phyloP scores from a whole-genome alignment of 768 basidiomycete genomes.

The Agrocybe praecox region DNA sequence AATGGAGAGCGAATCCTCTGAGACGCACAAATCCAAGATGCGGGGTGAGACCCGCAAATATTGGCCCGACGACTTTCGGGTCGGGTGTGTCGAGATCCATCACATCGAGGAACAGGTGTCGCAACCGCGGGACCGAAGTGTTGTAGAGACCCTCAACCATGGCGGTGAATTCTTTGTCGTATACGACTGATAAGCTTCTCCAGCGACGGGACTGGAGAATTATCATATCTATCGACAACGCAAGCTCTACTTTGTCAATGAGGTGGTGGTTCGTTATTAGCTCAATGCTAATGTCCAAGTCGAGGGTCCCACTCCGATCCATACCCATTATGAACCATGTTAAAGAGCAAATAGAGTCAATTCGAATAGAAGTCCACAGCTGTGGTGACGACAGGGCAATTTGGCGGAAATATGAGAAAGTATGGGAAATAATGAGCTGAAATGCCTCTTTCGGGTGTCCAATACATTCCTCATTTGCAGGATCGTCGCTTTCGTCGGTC shows the following conservation, averaged over 20 bases:
- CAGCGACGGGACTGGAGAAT: slow-evolving; percentile 34
- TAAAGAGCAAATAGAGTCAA: slow-evolving; percentile 20
- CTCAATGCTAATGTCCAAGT: slow-evolving; percentile 34
- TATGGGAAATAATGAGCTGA: slow-evolving; percentile 41
- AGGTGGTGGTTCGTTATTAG: slow-evolving; percentile 3
- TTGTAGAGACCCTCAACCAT: slow-evolving; percentile 31
- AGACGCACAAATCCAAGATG: slow-evolving; percentile 42
- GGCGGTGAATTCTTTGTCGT: slow-evolving; percentile 26
- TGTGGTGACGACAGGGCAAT: slow-evolving; percentile 36
- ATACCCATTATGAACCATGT: slow-evolving; percentile 31
- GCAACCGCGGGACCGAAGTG: slow-evolving; percentile 31
- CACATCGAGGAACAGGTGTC: slow-evolving; percentile 39
- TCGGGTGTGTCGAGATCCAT: slow-evolving; percentile 28
- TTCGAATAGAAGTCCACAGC: slow-evolving; percentile 42
- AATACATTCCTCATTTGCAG: not conserved
- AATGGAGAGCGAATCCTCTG: slow-evolving; percentile 43
- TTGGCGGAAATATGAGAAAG: slow-evolving; percentile 38
- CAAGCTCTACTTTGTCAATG: slow-evolving; percentile 8
- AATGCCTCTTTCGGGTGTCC: slow-evolving; percentile 24
- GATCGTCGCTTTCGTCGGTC: slow-evolving; percentile 12
- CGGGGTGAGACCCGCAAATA: slow-evolving; percentile 30
- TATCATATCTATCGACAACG: slow-evolving; percentile 29
- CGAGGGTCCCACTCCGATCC: slow-evolving; percentile 30
- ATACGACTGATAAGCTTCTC: slow-evolving; percentile 32
- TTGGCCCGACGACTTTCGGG: slow-evolving; percentile 14